Evolutionary conservation across 345 rosid genomes (phyloP).

Genomic region (Zanthoxylum bungeanum): DNA sequence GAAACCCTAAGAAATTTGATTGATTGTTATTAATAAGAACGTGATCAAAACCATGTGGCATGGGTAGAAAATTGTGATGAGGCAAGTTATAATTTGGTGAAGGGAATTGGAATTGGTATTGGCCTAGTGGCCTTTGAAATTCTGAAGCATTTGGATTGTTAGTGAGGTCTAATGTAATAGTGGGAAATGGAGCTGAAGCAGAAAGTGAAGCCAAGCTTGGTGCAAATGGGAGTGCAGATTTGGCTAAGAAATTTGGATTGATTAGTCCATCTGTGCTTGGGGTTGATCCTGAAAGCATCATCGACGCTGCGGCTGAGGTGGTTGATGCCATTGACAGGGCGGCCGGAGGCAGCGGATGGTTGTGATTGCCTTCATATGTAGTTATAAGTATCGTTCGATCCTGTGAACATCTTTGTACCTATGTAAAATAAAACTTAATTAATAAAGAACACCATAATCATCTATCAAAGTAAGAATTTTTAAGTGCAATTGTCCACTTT

Average conservation of each 20-base stretch:
- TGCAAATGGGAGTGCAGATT: conserved; percentile 31
- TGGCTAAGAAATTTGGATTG: conserved; percentile 26
- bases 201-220: conserved; percentile 44
- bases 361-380: conserved; percentile 55
- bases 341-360: conserved; percentile 55
- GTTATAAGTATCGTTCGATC: conserved; percentile 46
- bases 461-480: neutral
- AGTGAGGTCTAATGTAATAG: conserved; percentile 53
- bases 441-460: neutral
- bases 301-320: conserved; percentile 46
- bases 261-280: conserved; percentile 38
- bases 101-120: neutral
- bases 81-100: conserved; percentile 2
- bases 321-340: conserved; percentile 56
- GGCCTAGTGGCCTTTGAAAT: conserved; percentile 16
- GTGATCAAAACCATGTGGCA: conserved; percentile 29
- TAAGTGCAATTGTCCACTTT: no score
- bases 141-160: conserved; percentile 21
- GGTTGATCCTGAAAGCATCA: conserved; percentile 53
- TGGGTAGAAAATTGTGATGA: conserved; percentile 1
- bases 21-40: conserved; percentile 20
- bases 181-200: conserved; percentile 53
- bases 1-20: conserved; percentile 33
- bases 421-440: neutral
- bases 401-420: conserved; percentile 58